Conservation (phyloP, 2,329 filamentous ascomycete species). For the Orbilia javanica region DNA sequence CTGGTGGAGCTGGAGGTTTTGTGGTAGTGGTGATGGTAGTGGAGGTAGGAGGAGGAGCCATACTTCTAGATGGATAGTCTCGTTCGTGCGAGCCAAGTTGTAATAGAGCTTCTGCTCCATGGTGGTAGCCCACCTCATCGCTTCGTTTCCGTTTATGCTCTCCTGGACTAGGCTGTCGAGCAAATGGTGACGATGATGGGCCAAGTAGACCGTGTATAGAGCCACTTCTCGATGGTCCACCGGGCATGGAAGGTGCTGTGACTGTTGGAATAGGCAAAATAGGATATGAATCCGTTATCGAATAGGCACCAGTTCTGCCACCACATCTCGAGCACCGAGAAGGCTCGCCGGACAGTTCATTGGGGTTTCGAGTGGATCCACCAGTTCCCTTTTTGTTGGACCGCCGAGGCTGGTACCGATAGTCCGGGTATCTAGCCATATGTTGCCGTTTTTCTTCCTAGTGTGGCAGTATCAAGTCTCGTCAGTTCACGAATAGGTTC, state of each 20-base stretch:
- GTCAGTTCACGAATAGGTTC: constrained; percentile 53
- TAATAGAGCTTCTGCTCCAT: constrained; percentile 61
- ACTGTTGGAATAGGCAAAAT: constrained; percentile 59
- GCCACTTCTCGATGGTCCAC: constrained; percentile 53
- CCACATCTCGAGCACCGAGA: constrained; percentile 65
- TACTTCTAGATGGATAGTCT: constrained; percentile 55
- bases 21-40: constrained; percentile 23
- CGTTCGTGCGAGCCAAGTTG: constrained; percentile 60
- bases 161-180: constrained; percentile 33
- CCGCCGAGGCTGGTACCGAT: constrained; percentile 90
- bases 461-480: constrained; percentile 18
- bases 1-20: constrained; percentile 13
- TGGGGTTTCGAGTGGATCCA: constrained; percentile 63
- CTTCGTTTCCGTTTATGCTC: constrained; percentile 56
- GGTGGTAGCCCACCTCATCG: constrained; percentile 57
- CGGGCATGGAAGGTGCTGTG: constrained; percentile 49
- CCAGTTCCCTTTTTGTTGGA: constrained; percentile 67
- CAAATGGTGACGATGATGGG: constrained; percentile 36
- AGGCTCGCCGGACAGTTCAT: constrained; percentile 63
- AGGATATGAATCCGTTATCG: constrained; percentile 60
- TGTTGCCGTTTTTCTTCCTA: constrained; percentile 91
- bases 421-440: constrained; percentile 89
- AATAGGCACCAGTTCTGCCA: constrained; percentile 64
- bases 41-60: constrained; percentile 51
- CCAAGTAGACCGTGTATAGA: constrained; percentile 51